phyloP scores from a whole-genome alignment of 1,284 basidiomycete genomes.

The Papiliotrema nemorosa region DNA sequence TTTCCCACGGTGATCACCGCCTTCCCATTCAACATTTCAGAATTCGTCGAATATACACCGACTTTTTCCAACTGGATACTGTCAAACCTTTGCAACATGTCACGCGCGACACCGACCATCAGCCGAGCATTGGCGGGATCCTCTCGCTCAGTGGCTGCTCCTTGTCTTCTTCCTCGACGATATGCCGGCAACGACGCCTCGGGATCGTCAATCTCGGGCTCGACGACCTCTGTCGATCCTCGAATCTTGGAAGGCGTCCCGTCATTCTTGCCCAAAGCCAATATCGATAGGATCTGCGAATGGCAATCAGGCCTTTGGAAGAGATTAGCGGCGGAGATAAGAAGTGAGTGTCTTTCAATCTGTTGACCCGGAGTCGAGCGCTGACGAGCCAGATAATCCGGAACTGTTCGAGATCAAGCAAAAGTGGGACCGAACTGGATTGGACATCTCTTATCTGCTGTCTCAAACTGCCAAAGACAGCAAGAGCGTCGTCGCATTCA shows the following conservation, averaged over 20 bases:
- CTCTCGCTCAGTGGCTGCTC: not conserved
- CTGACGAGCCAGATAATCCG: constrained; percentile 36
- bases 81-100: constrained; percentile 6
- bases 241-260: constrained; percentile 33
- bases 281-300: constrained; percentile 36
- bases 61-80: not conserved
- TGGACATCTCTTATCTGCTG: constrained; percentile 52
- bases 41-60: not conserved
- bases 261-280: constrained; percentile 34
- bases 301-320: constrained; percentile 47
- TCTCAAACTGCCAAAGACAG: constrained; percentile 67
- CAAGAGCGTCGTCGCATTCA: constrained; percentile 71
- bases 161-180: not conserved
- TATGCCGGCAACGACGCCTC: no score
- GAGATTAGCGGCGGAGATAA: constrained; percentile 41
- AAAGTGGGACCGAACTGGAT: constrained; percentile 40
- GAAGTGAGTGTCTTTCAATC: constrained; percentile 32
- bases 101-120: constrained; percentile 4
- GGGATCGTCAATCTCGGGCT: no score
- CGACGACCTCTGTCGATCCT: constrained; percentile 32
- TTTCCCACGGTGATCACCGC: constrained; percentile 5
- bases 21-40: not conserved
- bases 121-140: not conserved
- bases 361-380: not conserved
- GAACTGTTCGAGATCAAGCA: constrained; percentile 32